Evolutionary conservation across 768 basidiomycete genomes (phyloP).

Genomic region (Lyophyllum shimeji): DNA sequence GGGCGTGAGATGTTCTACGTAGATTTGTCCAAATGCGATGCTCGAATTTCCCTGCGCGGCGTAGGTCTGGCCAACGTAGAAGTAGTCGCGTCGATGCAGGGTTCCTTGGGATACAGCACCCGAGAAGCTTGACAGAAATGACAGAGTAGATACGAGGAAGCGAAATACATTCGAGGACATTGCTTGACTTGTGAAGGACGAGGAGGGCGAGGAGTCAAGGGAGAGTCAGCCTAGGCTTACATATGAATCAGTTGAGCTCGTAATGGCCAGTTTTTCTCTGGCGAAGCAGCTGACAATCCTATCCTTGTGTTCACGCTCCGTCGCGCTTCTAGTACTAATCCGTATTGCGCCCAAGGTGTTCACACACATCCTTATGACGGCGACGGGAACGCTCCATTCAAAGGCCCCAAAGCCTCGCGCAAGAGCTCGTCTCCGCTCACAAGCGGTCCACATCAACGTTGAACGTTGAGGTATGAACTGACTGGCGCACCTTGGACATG

Average conservation of each 20-base stretch:
- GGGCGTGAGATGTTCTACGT: conserved; percentile 51
- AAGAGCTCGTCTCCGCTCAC: no score
- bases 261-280: background rate
- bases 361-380: background rate
- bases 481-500: no score
- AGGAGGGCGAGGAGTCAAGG: background rate
- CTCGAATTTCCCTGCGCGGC: conserved; percentile 30
- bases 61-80: conserved; percentile 49
- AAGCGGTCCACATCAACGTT: no score
- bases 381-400: background rate
- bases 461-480: no score
- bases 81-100: conserved; percentile 45
- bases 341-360: background rate
- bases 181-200: background rate
- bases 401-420: no score
- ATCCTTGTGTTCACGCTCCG: background rate
- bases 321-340: background rate
- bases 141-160: conserved; percentile 1
- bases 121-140: background rate
- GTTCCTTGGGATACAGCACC: conserved; percentile 22
- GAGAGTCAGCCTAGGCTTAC: background rate
- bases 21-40: conserved; percentile 46
- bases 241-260: no score
- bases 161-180: conserved; percentile 1
- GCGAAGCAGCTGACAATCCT: background rate